A percentile compares a stretch with the other conserved stretches of the same genome.
Conservation (phyloP, 768 basidiomycete species). For the Auricularia heimuer region DNA sequence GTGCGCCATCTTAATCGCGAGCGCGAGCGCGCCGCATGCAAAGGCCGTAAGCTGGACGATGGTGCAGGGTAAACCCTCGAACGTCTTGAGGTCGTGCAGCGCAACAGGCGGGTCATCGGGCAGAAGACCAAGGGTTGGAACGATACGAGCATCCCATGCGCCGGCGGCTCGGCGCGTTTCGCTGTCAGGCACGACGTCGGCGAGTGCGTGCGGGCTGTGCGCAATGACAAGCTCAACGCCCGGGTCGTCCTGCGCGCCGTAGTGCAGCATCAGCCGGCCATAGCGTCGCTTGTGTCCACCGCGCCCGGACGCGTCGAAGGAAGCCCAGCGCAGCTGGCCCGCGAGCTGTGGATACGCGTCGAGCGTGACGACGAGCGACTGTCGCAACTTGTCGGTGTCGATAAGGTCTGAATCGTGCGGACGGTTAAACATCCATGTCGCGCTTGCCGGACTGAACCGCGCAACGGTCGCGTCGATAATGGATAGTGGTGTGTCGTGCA, state of each 20-base stretch:
- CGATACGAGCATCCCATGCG: not conserved
- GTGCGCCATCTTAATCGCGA: slow-evolving; percentile 26
- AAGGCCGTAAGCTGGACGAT: slow-evolving; percentile 27
- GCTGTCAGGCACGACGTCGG: not conserved
- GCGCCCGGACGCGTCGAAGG: too few relatives aligned
- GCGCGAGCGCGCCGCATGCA: slow-evolving; percentile 16
- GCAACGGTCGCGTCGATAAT: not conserved
- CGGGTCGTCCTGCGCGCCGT: not conserved
- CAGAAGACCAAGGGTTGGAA: not conserved
- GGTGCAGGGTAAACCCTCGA: slow-evolving; percentile 23
- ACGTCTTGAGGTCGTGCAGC: slow-evolving; percentile 6
- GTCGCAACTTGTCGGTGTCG: not conserved
- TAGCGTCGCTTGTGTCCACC: not conserved
- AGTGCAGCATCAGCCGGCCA: not conserved
- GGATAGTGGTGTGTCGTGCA: not conserved
- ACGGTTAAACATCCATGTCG: not conserved
- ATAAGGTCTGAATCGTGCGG: not conserved
- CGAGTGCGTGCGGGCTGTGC: not conserved
- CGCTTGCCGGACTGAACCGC: not conserved
- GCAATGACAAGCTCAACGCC: not conserved
- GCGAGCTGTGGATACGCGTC: not conserved
- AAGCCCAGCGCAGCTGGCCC: not conserved
- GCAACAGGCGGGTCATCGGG: not conserved
- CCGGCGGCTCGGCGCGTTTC: not conserved
- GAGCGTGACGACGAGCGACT: not conserved